Percentiles rank a stretch among this genome's conserved stretches.
These are phyloP conservation scores for Coemansia sp. DNA, from an alignment of 192 early-diverging fungal species.

Conservation along the genomic window DNA sequence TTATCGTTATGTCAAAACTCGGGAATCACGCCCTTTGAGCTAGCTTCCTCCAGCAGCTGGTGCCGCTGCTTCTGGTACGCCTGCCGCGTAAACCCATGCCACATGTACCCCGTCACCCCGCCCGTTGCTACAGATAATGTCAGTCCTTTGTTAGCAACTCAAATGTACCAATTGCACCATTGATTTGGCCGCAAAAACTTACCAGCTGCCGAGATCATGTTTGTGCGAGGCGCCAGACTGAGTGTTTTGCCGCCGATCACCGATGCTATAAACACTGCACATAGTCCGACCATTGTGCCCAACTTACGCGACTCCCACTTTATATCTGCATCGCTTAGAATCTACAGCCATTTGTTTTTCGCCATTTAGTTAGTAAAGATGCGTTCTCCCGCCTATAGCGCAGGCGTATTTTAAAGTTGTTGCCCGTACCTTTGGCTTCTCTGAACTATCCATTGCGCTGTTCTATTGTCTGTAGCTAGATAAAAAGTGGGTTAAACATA, in stretches of 20 bases:
- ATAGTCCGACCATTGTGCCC: slow-evolving; percentile 36
- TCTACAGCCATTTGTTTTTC: slow-evolving; percentile 20
- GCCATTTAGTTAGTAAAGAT: background rate
- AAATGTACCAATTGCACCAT: background rate
- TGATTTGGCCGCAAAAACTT: slow-evolving; percentile 4
- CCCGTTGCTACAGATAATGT: slow-evolving; percentile 33
- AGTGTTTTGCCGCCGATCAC: slow-evolving; percentile 43
- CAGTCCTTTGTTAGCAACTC: background rate
- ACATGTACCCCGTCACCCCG: slow-evolving; percentile 52
- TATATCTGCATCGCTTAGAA: slow-evolving; percentile 46
- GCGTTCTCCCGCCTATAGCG: too few relatives aligned
- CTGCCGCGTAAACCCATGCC: slow-evolving; percentile 51
- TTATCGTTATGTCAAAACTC: slow-evolving; percentile 1
- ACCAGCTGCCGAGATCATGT: slow-evolving; percentile 37
- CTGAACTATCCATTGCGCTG: background rate
- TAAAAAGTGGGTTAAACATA: too few relatives aligned
- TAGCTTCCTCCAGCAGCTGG: slow-evolving; percentile 32
- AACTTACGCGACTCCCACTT: slow-evolving; percentile 52
- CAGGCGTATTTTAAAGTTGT: too few relatives aligned
- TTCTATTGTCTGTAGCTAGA: background rate
- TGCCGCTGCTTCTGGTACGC: slow-evolving; percentile 49
- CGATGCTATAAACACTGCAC: slow-evolving; percentile 44
- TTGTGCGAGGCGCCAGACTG: slow-evolving; percentile 28
- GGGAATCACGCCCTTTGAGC: slow-evolving; percentile 26
- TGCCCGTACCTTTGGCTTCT: background rate